Conservation (phyloP, 371 early-diverging fungal genomes). For the Funneliformis caledonium region DNA sequence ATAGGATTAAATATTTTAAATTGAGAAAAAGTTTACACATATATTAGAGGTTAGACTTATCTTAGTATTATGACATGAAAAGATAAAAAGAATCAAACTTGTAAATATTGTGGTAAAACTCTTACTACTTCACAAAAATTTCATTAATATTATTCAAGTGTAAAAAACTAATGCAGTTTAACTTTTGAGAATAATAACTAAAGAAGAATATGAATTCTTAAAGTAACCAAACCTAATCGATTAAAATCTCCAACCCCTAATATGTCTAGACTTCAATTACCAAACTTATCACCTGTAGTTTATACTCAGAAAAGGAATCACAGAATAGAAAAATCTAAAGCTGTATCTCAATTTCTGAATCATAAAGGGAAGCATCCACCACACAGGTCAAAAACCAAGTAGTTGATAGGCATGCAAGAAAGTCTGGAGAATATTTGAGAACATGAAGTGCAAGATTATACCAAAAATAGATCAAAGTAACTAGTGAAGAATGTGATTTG, state of each 20-base stretch:
- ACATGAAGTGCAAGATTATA: too few relatives aligned
- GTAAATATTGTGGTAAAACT: slow-evolving; percentile 4
- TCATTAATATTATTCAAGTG: neutral
- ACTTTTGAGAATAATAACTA: neutral
- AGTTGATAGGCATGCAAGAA: too few relatives aligned
- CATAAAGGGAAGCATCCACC: too few relatives aligned
- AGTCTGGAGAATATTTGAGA: too few relatives aligned
- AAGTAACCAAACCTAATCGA: neutral
- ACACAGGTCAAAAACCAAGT: too few relatives aligned
- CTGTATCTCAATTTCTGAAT: too few relatives aligned
- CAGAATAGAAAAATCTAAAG: neutral
- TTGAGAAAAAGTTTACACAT: too few relatives aligned
- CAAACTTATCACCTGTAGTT: neutral
- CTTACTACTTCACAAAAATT: neutral
- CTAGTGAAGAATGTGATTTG: too few relatives aligned
- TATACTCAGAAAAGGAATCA: neutral
- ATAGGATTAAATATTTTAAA: too few relatives aligned
- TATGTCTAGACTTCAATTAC: neutral
- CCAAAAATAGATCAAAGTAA: too few relatives aligned
- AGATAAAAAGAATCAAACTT: slow-evolving; percentile 20
- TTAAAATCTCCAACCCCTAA: neutral
- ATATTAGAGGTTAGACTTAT: neutral
- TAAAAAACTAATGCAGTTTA: slow-evolving; percentile 1
- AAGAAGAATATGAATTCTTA: neutral
- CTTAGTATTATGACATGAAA: neutral